These are phyloP conservation scores for Phytopythium montanum DNA, from an alignment of 352 stramenopile species.

Conservation along the genomic window DNA sequence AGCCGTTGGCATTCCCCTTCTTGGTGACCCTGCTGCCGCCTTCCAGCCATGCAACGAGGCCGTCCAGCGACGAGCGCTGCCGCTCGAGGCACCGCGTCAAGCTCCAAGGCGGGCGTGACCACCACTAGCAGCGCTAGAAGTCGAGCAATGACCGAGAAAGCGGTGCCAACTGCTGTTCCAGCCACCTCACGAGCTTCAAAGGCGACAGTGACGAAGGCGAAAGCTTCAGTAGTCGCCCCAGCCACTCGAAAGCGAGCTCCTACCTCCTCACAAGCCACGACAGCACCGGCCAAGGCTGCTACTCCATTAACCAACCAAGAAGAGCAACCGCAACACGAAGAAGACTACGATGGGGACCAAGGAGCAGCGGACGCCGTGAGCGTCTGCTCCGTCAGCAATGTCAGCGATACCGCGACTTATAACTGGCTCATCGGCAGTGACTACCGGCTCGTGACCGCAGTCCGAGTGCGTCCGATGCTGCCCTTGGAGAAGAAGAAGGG, in stretches of 20 bases:
- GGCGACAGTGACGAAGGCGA: not conserved
- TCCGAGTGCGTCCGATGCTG: slow-evolving; percentile 74
- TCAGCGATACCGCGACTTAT: slow-evolving; percentile 10
- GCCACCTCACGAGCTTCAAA: not conserved
- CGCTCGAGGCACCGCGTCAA: not conserved
- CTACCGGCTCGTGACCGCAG: slow-evolving; percentile 59
- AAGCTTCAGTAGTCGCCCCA: not conserved
- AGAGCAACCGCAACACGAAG: slow-evolving; percentile 8
- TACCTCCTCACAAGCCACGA: not conserved
- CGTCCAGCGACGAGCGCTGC: not conserved
- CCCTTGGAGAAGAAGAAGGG: slow-evolving; percentile 52
- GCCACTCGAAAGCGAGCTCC: not conserved
- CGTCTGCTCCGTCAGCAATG: slow-evolving; percentile 14
- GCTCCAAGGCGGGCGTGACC: not conserved
- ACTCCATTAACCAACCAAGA: slow-evolving; percentile 2
- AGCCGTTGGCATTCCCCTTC: not conserved
- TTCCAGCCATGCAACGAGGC: slow-evolving; percentile 1
- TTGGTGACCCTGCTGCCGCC: not conserved
- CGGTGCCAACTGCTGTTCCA: not conserved
- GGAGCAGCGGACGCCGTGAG: slow-evolving; percentile 1
- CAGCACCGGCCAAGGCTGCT: not conserved
- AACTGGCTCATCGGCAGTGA: slow-evolving; percentile 15
- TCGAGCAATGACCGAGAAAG: not conserved
- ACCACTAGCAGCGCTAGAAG: not conserved
- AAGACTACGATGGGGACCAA: slow-evolving; percentile 13